Conservation (phyloP, 495 filamentous ascomycete species). For the Elaphomyces granulatus region DNA sequence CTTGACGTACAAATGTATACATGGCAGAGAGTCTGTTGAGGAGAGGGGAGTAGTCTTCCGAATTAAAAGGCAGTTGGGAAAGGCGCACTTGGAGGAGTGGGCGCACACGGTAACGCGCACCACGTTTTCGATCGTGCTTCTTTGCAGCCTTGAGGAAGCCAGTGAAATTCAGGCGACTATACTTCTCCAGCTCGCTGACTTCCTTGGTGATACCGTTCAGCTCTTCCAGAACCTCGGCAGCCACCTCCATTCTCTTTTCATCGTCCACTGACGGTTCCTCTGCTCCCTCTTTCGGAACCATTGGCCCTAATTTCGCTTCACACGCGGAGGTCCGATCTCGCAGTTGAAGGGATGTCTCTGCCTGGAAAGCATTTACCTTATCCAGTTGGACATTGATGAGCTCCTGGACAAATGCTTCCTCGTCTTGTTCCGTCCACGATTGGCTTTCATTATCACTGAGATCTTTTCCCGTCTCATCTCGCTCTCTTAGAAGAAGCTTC, state of each 20-base stretch:
- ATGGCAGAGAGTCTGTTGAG: conserved; percentile 79
- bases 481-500: conserved; percentile 71
- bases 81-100: conserved; percentile 82
- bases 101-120: conserved; percentile 66
- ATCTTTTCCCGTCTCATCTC: conserved; percentile 36
- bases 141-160: conserved; percentile 96
- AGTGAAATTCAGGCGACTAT: conserved; percentile 91
- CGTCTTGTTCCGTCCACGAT: conserved; percentile 90
- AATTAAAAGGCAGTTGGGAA: conserved; percentile 80
- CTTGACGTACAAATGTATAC: conserved; percentile 86
- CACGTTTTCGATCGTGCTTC: conserved; percentile 91
- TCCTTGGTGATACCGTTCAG: conserved; percentile 80
- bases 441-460: conserved; percentile 35
- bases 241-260: conserved; percentile 32
- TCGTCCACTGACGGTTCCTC: conserved; percentile 21
- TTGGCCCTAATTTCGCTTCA: conserved; percentile 35
- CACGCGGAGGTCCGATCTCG: conserved; percentile 49
- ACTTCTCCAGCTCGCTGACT: conserved; percentile 85
- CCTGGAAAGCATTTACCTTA: conserved; percentile 86
- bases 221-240: conserved; percentile 60
- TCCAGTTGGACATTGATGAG: conserved; percentile 87
- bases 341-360: conserved; percentile 54
- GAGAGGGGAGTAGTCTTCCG: conserved; percentile 83
- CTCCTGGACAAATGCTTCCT: conserved; percentile 86
- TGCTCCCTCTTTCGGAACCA: conserved; percentile 21